A percentile compares a stretch with the other conserved stretches of the same genome.
Evolutionary conservation across 768 basidiomycete species (phyloP).

Genomic region (Xerocomus spinulosus): DNA sequence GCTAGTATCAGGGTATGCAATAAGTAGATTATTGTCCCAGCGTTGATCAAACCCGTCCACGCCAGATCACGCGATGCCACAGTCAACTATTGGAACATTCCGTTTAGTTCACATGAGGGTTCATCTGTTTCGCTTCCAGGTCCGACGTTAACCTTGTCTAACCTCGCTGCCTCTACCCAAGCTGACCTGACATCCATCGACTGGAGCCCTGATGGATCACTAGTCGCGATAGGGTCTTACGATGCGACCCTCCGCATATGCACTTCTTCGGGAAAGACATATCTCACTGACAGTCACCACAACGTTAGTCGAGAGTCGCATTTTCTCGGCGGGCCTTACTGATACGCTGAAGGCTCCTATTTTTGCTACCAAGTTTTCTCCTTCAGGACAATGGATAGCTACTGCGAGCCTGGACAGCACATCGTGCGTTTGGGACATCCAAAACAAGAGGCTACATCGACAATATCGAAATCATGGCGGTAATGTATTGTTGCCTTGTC

Average conservation of each 20-base stretch:
- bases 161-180: slow-evolving; percentile 44
- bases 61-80: slow-evolving; percentile 71
- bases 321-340: slow-evolving; percentile 8
- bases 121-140: slow-evolving; percentile 18
- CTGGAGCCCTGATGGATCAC: slow-evolving; percentile 70
- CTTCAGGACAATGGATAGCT: slow-evolving; percentile 64
- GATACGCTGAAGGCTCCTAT: slow-evolving; percentile 61
- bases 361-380: slow-evolving; percentile 75
- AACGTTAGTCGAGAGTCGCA: slow-evolving; percentile 41
- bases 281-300: slow-evolving; percentile 61
- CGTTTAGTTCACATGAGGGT: slow-evolving; percentile 32
- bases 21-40: not conserved
- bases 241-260: slow-evolving; percentile 69
- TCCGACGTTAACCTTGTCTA: slow-evolving; percentile 43
- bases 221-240: slow-evolving; percentile 75
- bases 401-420: slow-evolving; percentile 78
- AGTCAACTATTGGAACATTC: slow-evolving; percentile 69
- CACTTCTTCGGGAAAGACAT: slow-evolving; percentile 53
- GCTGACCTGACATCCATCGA: slow-evolving; percentile 70
- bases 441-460: slow-evolving; percentile 51
- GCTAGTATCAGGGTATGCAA: slow-evolving; percentile 69
- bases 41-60: slow-evolving; percentile 3
- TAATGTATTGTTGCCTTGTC: slow-evolving; percentile 26
- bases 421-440: slow-evolving; percentile 74
- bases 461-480: slow-evolving; percentile 68